Base-by-base conservation (phyloP, 2,329 filamentous ascomycete species). In the Neoarthrinium moseri region DNA sequence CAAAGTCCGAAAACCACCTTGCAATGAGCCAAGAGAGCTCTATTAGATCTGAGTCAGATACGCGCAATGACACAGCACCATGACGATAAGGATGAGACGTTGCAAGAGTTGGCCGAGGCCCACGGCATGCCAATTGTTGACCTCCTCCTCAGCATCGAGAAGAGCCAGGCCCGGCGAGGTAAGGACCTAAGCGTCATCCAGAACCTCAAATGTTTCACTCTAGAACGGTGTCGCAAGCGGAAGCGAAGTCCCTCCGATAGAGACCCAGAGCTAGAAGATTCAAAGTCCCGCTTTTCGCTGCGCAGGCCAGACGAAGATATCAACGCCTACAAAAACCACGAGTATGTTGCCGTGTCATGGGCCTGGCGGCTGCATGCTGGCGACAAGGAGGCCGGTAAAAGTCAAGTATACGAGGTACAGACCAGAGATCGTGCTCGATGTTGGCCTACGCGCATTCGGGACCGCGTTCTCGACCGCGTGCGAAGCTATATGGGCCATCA, bases 401-500 rank as follows among this genome's bases (percentile, higher is more conserved):
- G 17, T 21, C 13, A 37, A 10, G 11, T 12, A 12, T 23, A 37
- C 15, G 20, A 37, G 35, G 11, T 22, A 11, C n/a, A 35, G 33
- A 35, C 33, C 11, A 35, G 33, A 18, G 33, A 35, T 35, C 15
- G 33, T n/a, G n/a, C 33, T 17, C 12, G 17, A 5, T 15, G 29
- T 15, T 32, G 29, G 29, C 29, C 29, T 32, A 13, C 29, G 29
- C 33, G 33, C 11, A 39, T 51, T 12, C 34, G 44, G 22, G 42
- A 46, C 24, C 37, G 32, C 3, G 47, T 50, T 3, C 43, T 50
- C 21, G 20, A 45, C 8, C 35, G 47, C 10, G 37, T 37, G 1
- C 17, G 22, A 10, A 37, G 45, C 10, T 50, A 52, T 15, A 52
- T 52, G 48, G 3, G 5, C 4, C 1, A 13, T 30, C 26, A 22